A percentile compares a stretch with the other conserved stretches of the same genome.
These are phyloP conservation scores for Rhizophagus clarus DNA, from an alignment of 192 early-diverging fungal genomes.

Conservation along the genomic window DNA sequence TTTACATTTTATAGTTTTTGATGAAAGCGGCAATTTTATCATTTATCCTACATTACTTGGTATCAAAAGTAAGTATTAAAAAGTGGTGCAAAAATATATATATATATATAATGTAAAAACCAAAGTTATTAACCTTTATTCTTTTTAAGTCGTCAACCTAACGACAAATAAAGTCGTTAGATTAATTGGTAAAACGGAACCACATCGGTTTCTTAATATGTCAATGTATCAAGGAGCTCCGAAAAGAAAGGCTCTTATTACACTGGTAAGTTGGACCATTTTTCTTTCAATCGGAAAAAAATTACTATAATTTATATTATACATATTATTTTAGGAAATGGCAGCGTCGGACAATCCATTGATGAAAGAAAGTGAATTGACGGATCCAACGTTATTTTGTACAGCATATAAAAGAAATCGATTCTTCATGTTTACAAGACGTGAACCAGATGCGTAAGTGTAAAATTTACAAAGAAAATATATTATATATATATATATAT, in stretches of 20 bases:
- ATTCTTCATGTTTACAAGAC: slow-evolving; percentile 90
- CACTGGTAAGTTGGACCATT: slow-evolving; percentile 50
- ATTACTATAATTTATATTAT: background rate
- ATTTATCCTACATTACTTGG: slow-evolving; percentile 93
- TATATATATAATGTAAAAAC: too few species aligned
- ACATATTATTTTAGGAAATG: slow-evolving; percentile 74
- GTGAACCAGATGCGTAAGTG: slow-evolving; percentile 79
- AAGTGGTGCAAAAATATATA: background rate
- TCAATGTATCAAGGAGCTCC: slow-evolving; percentile 90
- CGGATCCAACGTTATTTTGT: slow-evolving; percentile 88
- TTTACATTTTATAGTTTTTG: slow-evolving; percentile 69
- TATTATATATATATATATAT: too few species aligned
- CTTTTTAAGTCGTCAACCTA: slow-evolving; percentile 71
- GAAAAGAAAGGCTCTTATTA: slow-evolving; percentile 73
- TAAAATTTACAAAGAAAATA: background rate
- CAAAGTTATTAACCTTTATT: background rate
- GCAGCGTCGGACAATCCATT: slow-evolving; percentile 86
- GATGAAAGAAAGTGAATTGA: slow-evolving; percentile 60
- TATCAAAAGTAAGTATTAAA: slow-evolving; percentile 68
- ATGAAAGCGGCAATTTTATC: slow-evolving; percentile 85
- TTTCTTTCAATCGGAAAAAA: background rate
- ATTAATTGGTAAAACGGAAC: slow-evolving; percentile 90
- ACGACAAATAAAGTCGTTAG: slow-evolving; percentile 80
- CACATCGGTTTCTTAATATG: slow-evolving; percentile 87
- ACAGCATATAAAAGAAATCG: slow-evolving; percentile 91